phyloP scores from a whole-genome alignment of 2,329 filamentous ascomycete genomes.

The Aspergillus sp. region DNA sequence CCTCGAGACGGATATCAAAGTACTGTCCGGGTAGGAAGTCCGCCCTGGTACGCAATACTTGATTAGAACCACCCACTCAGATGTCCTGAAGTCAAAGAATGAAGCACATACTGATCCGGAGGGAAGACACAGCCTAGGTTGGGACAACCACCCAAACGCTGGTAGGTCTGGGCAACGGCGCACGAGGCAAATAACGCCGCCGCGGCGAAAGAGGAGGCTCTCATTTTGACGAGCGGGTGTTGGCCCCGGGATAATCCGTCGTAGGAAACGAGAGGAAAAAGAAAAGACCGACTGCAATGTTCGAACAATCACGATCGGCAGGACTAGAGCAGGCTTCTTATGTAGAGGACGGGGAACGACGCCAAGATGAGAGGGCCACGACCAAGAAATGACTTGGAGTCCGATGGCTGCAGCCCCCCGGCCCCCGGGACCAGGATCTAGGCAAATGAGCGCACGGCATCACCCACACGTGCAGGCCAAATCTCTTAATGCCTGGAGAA shows the following conservation, averaged over 20 bases:
- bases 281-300: neutral
- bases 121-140: slow-evolving; percentile 58
- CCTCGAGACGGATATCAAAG: slow-evolving; percentile 80
- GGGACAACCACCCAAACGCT: slow-evolving; percentile 56
- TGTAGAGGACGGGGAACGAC: neutral
- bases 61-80: neutral
- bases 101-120: slow-evolving; percentile 52
- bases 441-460: slow-evolving; percentile 11
- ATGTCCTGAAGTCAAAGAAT: neutral
- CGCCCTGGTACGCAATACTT: slow-evolving; percentile 45
- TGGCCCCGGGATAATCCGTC: neutral
- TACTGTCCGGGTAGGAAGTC: slow-evolving; percentile 82
- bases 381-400: neutral
- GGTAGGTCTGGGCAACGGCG: slow-evolving; percentile 52
- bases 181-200: slow-evolving; percentile 25
- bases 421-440: neutral
- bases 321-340: neutral
- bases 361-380: neutral
- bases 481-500: slow-evolving; percentile 3
- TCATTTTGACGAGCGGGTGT: slow-evolving; percentile 21
- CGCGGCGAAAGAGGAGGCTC: slow-evolving; percentile 20
- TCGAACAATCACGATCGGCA: neutral
- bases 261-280: neutral
- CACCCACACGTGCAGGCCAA: slow-evolving; percentile 15
- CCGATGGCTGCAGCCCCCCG: neutral